phyloP scores from a whole-genome alignment of 164 flowering plant genomes.

The Sedum album region DNA sequence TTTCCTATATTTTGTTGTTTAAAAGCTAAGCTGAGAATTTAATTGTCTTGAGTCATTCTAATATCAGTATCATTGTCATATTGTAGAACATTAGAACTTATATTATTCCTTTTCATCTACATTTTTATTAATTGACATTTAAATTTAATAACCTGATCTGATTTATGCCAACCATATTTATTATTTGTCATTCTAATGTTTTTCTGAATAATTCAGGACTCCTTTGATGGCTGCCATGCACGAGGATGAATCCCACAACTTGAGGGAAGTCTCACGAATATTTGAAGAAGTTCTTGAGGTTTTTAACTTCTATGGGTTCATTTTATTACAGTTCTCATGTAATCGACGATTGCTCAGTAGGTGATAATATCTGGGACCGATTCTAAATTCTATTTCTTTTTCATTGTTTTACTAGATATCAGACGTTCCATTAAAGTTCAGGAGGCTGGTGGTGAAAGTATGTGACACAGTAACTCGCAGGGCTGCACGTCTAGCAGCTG shows the following conservation, averaged over 20 bases:
- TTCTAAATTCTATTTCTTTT: background rate
- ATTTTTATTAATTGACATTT: too few relatives aligned
- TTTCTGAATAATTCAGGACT: too few relatives aligned
- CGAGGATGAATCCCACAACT: conserved; percentile 69
- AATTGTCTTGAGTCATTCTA: too few relatives aligned
- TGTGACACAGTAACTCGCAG: conserved; percentile 78
- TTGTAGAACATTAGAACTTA: too few relatives aligned
- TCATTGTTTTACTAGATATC: conserved; percentile 32
- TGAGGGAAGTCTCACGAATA: conserved; percentile 63
- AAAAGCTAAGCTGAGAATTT: background rate
- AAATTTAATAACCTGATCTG: too few relatives aligned
- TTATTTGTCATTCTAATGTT: too few relatives aligned
- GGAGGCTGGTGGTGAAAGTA: conserved; percentile 67
- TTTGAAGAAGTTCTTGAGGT: conserved; percentile 58
- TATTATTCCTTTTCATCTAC: too few relatives aligned
- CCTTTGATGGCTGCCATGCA: conserved; percentile 72
- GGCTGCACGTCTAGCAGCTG: conserved; percentile 94
- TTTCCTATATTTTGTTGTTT: background rate
- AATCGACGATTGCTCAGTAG: background rate
- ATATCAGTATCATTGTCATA: too few relatives aligned
- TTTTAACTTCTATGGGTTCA: background rate
- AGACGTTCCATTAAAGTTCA: conserved; percentile 54
- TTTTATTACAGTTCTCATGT: background rate
- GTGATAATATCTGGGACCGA: background rate
- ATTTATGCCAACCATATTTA: too few relatives aligned